Percentiles rank a stretch among this genome's conserved stretches.
These are phyloP conservation scores for Cladophialophora chaetospira DNA, from an alignment of 2,329 filamentous ascomycete species.

Conservation along the genomic window DNA sequence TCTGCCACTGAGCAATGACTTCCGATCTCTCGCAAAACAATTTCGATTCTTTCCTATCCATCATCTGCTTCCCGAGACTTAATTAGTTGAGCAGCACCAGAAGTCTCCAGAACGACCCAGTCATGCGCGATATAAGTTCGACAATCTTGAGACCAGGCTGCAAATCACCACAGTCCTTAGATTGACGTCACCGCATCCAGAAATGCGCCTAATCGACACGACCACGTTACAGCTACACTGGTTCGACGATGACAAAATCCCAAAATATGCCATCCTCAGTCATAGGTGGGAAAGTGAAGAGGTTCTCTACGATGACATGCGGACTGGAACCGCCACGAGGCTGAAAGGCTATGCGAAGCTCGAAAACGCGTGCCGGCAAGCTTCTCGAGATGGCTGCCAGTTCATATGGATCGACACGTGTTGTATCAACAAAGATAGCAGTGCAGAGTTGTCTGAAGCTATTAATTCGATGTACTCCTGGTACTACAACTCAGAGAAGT, in stretches of 20 bases:
- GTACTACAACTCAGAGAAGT: conserved; percentile 39
- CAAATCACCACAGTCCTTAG: background rate
- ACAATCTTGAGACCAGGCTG: background rate
- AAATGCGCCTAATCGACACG: conserved; percentile 27
- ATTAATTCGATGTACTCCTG: conserved; percentile 37
- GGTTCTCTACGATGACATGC: conserved; percentile 28
- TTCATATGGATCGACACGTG: conserved; percentile 44
- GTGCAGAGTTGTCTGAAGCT: conserved; percentile 40
- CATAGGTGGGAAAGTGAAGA: conserved; percentile 33
- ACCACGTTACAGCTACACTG: conserved; percentile 21
- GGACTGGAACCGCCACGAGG: background rate
- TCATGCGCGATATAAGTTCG: background rate
- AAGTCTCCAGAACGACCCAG: too few species aligned
- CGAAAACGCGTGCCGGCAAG: conserved; percentile 26
- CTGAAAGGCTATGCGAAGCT: conserved; percentile 36
- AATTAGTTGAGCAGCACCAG: too few species aligned
- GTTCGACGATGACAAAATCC: conserved; percentile 12
- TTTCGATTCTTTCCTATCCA: background rate
- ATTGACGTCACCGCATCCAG: background rate
- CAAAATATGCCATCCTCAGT: conserved; percentile 34
- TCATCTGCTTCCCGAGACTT: too few species aligned
- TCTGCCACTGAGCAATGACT: background rate
- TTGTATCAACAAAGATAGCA: conserved; percentile 43
- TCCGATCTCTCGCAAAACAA: background rate
- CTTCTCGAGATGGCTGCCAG: conserved; percentile 32